Base-by-base conservation (phyloP, 345 rosid species). In the Balakata baccata region DNA sequence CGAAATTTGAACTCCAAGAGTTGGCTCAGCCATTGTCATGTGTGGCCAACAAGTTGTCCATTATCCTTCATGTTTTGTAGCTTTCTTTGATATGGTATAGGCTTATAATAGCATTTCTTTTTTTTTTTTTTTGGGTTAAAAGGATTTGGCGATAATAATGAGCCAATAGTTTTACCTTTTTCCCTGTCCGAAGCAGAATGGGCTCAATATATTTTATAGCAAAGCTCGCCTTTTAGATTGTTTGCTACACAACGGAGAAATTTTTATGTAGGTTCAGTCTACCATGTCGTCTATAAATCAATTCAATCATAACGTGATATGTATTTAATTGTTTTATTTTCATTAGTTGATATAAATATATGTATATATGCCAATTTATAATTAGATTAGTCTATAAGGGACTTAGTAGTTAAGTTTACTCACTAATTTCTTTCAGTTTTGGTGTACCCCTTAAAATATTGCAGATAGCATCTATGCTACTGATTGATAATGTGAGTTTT, bases 31-130 rank as follows among this genome's bases (percentile, higher is more conserved):
- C 38, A 43, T 66, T 12, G 51, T 18, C 41, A 10, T 38, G 71
- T 50, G 62, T 64, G 23, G 58, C 34, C 34, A 62, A 62, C 17
- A 47, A 25, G 70, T 61, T 20, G 50, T 64, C 74, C 68, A 7
- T 29, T 29, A 51, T 73, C 62, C 66, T 52, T 17, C 38, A 41
- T 49, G n/a, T 64, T 38, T 18, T 59, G 50, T 47, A 45, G 66
- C 64, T 61, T 75, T 59, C 69, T 14, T 56, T 37, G 37, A 41
- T 25, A 57, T 69, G 47, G 69, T 61, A 68, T 76, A 78, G 87
- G 75, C 16, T 73, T 79, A 72, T 70, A 73, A 25, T 77, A 68
- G 67, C 82, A 74, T 85, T 69, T 66, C 66, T 56, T 87, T 69
- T 66, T 69, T 73, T 85, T 69, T 66, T 69, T 56, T 87, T 69